Base-by-base conservation (phyloP, 306 rosid genomes). In the Luffa acutangula region DNA sequence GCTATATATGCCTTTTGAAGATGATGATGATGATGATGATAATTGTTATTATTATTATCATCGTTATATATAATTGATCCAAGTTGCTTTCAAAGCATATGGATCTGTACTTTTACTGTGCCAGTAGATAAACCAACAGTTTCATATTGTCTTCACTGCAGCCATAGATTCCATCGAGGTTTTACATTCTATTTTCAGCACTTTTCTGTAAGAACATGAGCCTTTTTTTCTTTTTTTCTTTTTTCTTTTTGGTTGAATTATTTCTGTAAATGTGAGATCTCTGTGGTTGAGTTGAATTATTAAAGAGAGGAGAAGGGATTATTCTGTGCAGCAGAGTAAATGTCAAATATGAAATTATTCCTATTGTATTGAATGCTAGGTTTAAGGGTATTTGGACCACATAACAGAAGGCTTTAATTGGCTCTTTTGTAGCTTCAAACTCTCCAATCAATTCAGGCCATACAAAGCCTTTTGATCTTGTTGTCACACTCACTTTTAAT, bases 51-150 rank as follows among this genome's bases (percentile, higher is more conserved):
- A 65, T 39, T 14, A 39, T 18, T 17, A n/a, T 42, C 11, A 36
- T 52, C 6, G 18, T 41, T 46, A 73, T 60, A 33, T 46, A 34
- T 15, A 75, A 51, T 54, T 76, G 37, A 36, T 37, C 17, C 5
- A 76, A 52, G 65, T 36, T 39, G 63, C 51, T 56, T 42, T 57
- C 54, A 52, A 17, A 58, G 7, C 12, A 14, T 39, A 57, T 53
- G 20, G 56, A 77, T 58, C 69, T 58, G 54, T 56, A 77, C 70
- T 77, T 77, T 57, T 58, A 58, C 70, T 59, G 80, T 77, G 80
- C 42, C 71, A 9, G 80, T 77, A 42, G 70, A 77, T 77, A n/a
- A 77, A 39, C 56, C 8, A 77, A 77, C 49, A 75, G 78, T 75
- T 31, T 49, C 41, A 45, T 45, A 21, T 69, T 69, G 10, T 43